Evolutionary conservation across 2,329 filamentous ascomycete genomes (phyloP).

Genomic region (Fusarium redolens): DNA sequence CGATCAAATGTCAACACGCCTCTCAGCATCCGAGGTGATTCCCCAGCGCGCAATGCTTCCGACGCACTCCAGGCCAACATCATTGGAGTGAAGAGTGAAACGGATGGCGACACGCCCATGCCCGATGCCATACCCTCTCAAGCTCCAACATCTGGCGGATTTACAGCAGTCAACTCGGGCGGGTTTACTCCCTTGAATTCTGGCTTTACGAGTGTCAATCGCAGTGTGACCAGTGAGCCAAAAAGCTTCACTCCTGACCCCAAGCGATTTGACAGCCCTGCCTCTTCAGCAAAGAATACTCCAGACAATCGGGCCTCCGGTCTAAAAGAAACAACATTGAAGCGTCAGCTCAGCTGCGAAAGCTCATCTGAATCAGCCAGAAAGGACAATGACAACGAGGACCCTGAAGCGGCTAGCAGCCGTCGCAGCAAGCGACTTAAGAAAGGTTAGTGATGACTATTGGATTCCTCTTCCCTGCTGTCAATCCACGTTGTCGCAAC

Average conservation of each 20-base stretch:
- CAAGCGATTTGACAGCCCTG: conserved; percentile 71
- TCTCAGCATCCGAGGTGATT: conserved; percentile 69
- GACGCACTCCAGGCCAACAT: conserved; percentile 64
- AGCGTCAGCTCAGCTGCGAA: conserved; percentile 78
- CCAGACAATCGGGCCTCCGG: conserved; percentile 71
- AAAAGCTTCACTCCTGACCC: conserved; percentile 72
- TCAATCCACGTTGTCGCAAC: conserved; percentile 28
- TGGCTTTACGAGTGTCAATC: conserved; percentile 76
- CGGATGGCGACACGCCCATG: conserved; percentile 62
- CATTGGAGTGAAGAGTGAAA: conserved; percentile 58
- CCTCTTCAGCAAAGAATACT: conserved; percentile 71
- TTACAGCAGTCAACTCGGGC: conserved; percentile 60
- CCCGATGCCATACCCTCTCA: conserved; percentile 55
- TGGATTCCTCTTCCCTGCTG: conserved; percentile 1
- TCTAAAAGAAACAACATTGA: conserved; percentile 71
- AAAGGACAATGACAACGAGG: conserved; percentile 65
- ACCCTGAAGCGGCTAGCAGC: conserved; percentile 71
- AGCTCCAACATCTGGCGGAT: conserved; percentile 55
- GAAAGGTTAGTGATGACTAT: conserved; percentile 59
- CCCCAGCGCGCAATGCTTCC: conserved; percentile 70
- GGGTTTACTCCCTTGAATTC: conserved; percentile 79
- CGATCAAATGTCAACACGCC: conserved; percentile 70
- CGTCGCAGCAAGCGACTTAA: conserved; percentile 93
- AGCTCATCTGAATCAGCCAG: conserved; percentile 59
- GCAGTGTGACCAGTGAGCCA: conserved; percentile 55